A percentile compares a stretch with the other conserved stretches of the same genome.
Evolutionary conservation across 192 early-diverging fungal genomes (phyloP).

Genomic region (Phycomyces blakesleeanus): DNA sequence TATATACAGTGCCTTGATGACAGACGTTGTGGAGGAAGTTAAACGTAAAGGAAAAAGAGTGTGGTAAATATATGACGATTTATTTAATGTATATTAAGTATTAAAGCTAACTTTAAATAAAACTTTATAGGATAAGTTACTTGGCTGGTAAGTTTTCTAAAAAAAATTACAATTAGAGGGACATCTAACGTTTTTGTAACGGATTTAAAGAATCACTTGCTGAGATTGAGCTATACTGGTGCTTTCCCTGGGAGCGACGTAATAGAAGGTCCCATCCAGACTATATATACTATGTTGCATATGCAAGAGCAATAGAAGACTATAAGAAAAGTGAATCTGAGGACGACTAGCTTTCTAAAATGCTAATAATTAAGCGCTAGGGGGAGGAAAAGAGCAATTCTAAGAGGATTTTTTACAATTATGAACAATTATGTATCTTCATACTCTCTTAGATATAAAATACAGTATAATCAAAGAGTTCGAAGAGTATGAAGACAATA

Average conservation of each 20-base stretch:
- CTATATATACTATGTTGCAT: constrained; percentile 18
- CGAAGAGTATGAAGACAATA: too few species aligned
- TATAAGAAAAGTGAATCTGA: background rate
- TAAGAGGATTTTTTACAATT: too few species aligned
- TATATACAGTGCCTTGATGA: constrained; percentile 11
- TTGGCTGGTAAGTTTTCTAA: constrained; percentile 10
- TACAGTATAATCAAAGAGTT: too few species aligned
- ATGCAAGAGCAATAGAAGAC: background rate
- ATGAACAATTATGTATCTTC: too few species aligned
- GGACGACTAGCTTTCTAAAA: background rate
- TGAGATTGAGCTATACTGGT: constrained; percentile 18
- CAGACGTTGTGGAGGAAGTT: constrained; percentile 9
- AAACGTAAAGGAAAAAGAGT: constrained; percentile 8
- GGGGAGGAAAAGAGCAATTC: too few species aligned
- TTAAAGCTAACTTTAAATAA: background rate
- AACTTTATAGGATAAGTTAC: background rate
- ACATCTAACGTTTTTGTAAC: background rate
- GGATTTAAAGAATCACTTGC: constrained; percentile 5
- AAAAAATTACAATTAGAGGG: background rate
- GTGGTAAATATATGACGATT: background rate
- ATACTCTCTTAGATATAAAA: too few species aligned
- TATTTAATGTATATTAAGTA: background rate
- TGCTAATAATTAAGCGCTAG: too few species aligned
- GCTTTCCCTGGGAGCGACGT: background rate
- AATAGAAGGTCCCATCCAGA: constrained; percentile 11